Evolutionary conservation across 352 stramenopile species (phyloP), one percentile per base, ranked within the genome.

Genomic region (Globisporangium nunn): DNA sequence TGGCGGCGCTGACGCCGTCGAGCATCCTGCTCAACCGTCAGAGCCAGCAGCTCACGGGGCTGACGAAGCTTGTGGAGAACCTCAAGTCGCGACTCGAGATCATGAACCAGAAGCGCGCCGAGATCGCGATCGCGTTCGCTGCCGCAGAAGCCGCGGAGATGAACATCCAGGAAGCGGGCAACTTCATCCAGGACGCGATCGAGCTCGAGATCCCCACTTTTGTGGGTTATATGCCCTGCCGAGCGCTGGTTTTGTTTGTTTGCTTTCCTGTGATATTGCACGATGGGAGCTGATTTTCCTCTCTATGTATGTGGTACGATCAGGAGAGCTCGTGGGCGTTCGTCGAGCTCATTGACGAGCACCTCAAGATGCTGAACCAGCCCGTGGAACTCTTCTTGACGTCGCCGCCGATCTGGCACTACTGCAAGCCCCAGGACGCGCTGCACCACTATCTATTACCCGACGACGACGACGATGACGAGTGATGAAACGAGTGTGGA

Each of bases 71-170:
- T 8, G 72, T 89, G 1, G 81, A 91, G 54, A 80, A 87, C 45
- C 71, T 95, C 49, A 95, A 95, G 62, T 77, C 79, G 1, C 85
- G 80, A 33, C 67, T 95, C 1, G 85, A 91, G 60, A 95, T 93
- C 31, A 87, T 95, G 78, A 87, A 81, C 59, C 80, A 90, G 59
- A 90, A 90, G 52, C 75, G 82, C 17, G 77, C 81, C 28, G 85
- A 93, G 50, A 79, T 95, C 66, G 74, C 80, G 23, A 71, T 75
- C 15, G 82, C 78, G 15, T 89, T 87, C 37, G 74, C 84, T 14
- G 85, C 82, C 1, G 81, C 78, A 14, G 80, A 91, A 54, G 72
- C 79, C 30, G 63, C 88, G 10, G 75, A 93, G 56, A 70, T 93
- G 33, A 88, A 93, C 56, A 80, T 92, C n/a, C 82, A 87, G 72